Percentiles rank a stretch among this genome's conserved stretches.
Evolutionary conservation across 352 stramenopile species (phyloP).

Genomic region (Phytophthora litchii): DNA sequence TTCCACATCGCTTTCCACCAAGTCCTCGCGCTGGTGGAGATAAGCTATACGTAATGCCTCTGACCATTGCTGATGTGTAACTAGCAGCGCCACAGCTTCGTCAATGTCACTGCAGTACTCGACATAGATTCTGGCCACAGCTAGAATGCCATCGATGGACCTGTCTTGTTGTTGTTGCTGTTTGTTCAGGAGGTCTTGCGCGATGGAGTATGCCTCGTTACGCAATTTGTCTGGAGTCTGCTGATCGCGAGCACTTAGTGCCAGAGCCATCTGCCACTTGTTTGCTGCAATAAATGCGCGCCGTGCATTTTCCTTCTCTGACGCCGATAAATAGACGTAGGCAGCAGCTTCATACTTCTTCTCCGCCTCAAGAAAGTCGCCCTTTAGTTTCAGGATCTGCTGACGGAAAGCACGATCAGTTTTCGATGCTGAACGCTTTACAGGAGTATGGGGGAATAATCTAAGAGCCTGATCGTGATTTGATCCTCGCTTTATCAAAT

Average conservation of each 20-base stretch:
- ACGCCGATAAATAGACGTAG: slow-evolving; percentile 65
- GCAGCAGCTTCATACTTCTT: slow-evolving; percentile 58
- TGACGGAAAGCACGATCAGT: slow-evolving; percentile 35
- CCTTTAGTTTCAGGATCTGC: slow-evolving; percentile 59
- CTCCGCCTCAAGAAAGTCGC: slow-evolving; percentile 40
- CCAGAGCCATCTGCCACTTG: slow-evolving; percentile 69
- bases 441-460: slow-evolving; percentile 34
- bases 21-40: slow-evolving; percentile 57
- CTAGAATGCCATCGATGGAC: slow-evolving; percentile 37
- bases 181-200: slow-evolving; percentile 53
- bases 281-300: slow-evolving; percentile 60
- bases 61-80: slow-evolving; percentile 60
- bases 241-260: slow-evolving; percentile 38
- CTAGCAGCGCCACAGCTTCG: slow-evolving; percentile 72
- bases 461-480: slow-evolving; percentile 50
- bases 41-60: slow-evolving; percentile 65
- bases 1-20: slow-evolving; percentile 81
- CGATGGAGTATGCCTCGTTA: slow-evolving; percentile 56
- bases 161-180: slow-evolving; percentile 30
- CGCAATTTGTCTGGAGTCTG: slow-evolving; percentile 35
- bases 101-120: slow-evolving; percentile 78
- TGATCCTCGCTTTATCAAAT: slow-evolving; percentile 51
- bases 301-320: slow-evolving; percentile 46
- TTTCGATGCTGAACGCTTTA: slow-evolving; percentile 8
- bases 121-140: slow-evolving; percentile 63